phyloP scores from a whole-genome alignment of 768 basidiomycete genomes.

The Lactarius indigo region DNA sequence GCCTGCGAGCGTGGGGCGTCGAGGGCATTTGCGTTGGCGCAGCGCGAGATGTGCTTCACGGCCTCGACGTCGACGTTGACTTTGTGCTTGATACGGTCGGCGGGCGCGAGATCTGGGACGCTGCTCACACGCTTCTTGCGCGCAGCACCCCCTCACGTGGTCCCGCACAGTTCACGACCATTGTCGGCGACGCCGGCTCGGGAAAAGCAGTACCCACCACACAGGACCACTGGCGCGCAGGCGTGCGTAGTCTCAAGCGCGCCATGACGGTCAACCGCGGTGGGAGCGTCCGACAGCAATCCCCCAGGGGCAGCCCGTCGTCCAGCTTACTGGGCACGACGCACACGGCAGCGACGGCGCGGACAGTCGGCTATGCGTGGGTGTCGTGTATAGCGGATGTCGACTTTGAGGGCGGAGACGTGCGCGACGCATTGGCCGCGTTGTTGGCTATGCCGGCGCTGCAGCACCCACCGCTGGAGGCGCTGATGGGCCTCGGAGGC shows the following conservation, averaged over 20 bases:
- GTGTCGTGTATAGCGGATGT: conserved; percentile 77
- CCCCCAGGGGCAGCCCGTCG: conserved; percentile 1
- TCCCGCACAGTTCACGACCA: conserved; percentile 66
- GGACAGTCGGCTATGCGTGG: conserved; percentile 75
- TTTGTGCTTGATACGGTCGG: conserved; percentile 82
- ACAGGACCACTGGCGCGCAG: conserved; percentile 69
- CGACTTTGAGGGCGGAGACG: conserved; percentile 78
- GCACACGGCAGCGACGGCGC: conserved; percentile 26
- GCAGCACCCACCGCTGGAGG: conserved; percentile 32
- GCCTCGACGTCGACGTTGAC: conserved; percentile 64
- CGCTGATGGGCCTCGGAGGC: conserved; percentile 33
- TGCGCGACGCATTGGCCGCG: conserved; percentile 48
- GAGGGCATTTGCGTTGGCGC: conserved; percentile 71
- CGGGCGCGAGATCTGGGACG: conserved; percentile 76
- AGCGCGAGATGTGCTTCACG: conserved; percentile 51
- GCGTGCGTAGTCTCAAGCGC: conserved; percentile 56
- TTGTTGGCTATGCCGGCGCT: conserved; percentile 39
- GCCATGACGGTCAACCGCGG: conserved; percentile 26
- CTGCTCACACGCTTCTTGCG: conserved; percentile 55
- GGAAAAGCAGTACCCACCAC: conserved; percentile 61
- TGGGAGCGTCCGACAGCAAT: not conserved
- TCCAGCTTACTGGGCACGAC: conserved; percentile 5
- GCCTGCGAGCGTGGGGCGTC: conserved; percentile 64
- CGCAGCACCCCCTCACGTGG: conserved; percentile 32
- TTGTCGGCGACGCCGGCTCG: conserved; percentile 67